phyloP scores from a whole-genome alignment of 768 basidiomycete genomes.

The Auriculariales sp. region DNA sequence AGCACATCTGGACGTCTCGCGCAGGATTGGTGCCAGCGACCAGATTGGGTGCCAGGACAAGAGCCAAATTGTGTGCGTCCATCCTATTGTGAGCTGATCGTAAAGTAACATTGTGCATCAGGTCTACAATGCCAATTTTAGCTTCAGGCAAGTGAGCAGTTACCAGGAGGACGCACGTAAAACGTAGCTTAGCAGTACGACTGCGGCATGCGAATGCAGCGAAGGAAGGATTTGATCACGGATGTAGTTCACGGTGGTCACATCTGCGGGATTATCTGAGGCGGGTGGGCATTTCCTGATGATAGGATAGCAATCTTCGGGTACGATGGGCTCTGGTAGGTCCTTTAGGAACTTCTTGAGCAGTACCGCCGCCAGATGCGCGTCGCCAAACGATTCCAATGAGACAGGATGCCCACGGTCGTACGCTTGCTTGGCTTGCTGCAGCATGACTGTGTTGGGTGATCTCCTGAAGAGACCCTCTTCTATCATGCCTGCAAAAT shows the following conservation, averaged over 20 bases:
- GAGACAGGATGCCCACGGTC: slow-evolving; percentile 76
- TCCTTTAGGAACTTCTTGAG: slow-evolving; percentile 78
- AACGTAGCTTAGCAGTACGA: slow-evolving; percentile 58
- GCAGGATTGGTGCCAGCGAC: slow-evolving; percentile 53
- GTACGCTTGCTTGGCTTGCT: slow-evolving; percentile 70
- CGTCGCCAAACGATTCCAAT: slow-evolving; percentile 58
- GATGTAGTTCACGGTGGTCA: slow-evolving; percentile 47
- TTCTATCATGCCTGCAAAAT: slow-evolving; percentile 35
- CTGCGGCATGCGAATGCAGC: slow-evolving; percentile 46
- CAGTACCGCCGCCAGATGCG: slow-evolving; percentile 70
- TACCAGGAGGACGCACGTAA: slow-evolving; percentile 31
- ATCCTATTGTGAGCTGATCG: slow-evolving; percentile 55
- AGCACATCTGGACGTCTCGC: slow-evolving; percentile 62
- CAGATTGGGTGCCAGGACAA: slow-evolving; percentile 71
- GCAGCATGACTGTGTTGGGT: slow-evolving; percentile 51
- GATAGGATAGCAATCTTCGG: slow-evolving; percentile 47
- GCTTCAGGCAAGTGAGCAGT: slow-evolving; percentile 8
- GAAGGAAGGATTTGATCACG: slow-evolving; percentile 52
- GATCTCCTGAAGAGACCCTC: slow-evolving; percentile 79
- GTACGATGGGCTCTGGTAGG: slow-evolving; percentile 65
- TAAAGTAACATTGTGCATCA: slow-evolving; percentile 66
- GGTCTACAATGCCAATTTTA: slow-evolving; percentile 32
- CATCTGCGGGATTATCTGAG: slow-evolving; percentile 36
- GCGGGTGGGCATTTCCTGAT: slow-evolving; percentile 55
- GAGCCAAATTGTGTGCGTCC: slow-evolving; percentile 71